These are phyloP conservation scores for Aspergillus niger DNA, from an alignment of 2,329 filamentous ascomycete genomes.

Conservation along the genomic window DNA sequence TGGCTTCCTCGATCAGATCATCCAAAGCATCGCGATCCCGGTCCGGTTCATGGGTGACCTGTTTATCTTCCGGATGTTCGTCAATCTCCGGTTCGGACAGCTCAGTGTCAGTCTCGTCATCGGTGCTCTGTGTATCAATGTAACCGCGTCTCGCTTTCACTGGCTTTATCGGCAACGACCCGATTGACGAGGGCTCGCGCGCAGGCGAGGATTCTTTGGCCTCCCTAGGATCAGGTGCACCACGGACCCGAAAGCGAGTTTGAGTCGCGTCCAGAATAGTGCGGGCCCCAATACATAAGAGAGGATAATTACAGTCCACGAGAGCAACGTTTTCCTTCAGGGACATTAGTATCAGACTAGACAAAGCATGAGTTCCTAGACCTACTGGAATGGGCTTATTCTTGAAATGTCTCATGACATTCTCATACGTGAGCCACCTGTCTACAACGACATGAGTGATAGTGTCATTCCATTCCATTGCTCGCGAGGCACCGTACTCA, in stretches of 20 bases:
- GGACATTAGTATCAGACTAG: slow-evolving; percentile 17
- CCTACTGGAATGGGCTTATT: slow-evolving; percentile 50
- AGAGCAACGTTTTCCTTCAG: slow-evolving; percentile 46
- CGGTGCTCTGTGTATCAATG: slow-evolving; percentile 19
- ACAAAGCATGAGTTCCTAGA: slow-evolving; percentile 7
- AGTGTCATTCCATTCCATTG: slow-evolving; percentile 53
- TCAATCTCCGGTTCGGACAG: not conserved
- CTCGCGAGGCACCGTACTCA: slow-evolving; percentile 75
- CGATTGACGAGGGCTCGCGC: slow-evolving; percentile 1
- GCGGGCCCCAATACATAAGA: slow-evolving; percentile 66
- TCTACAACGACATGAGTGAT: slow-evolving; percentile 84
- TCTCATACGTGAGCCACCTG: slow-evolving; percentile 62
- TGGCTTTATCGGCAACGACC: slow-evolving; percentile 35
- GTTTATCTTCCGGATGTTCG: not conserved
- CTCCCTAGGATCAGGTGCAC: slow-evolving; percentile 19
- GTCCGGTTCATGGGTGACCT: slow-evolving; percentile 1
- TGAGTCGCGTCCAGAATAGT: slow-evolving; percentile 59
- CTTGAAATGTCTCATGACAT: slow-evolving; percentile 58
- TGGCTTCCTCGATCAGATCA: slow-evolving; percentile 64
- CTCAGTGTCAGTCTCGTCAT: slow-evolving; percentile 6
- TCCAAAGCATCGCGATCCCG: slow-evolving; percentile 60
- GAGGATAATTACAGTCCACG: slow-evolving; percentile 68
- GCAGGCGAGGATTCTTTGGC: slow-evolving; percentile 16
- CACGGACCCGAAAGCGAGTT: slow-evolving; percentile 52
- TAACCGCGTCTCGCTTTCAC: slow-evolving; percentile 17